phyloP scores from a whole-genome alignment of 345 rosid species.

The Isatis tinctoria region DNA sequence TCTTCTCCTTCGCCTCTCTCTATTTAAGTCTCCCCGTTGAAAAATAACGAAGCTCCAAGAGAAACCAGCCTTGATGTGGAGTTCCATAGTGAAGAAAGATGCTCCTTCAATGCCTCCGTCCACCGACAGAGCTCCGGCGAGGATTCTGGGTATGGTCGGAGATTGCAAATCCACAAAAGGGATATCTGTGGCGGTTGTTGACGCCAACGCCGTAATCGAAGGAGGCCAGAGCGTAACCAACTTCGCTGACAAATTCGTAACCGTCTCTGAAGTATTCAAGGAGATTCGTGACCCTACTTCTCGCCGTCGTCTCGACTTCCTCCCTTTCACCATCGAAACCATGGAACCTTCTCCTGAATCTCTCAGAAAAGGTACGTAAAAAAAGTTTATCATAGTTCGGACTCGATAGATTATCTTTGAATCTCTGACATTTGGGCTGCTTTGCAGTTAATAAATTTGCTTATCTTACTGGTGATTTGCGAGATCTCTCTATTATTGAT shows the following conservation, averaged over 20 bases:
- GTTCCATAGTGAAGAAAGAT: conserved; percentile 36
- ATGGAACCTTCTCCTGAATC: conserved; percentile 81
- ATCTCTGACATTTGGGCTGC: not conserved
- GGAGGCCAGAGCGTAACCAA: conserved; percentile 55
- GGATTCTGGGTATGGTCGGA: conserved; percentile 38
- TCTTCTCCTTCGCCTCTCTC: too few relatives aligned
- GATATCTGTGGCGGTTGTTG: conserved; percentile 70
- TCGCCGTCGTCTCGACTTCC: conserved; percentile 70
- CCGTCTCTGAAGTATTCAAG: conserved; percentile 65
- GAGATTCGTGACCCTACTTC: conserved; percentile 85
- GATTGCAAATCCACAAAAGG: conserved; percentile 72
- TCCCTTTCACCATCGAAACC: conserved; percentile 53
- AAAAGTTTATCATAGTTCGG: not conserved
- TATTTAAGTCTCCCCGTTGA: too few relatives aligned
- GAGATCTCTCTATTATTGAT: conserved; percentile 80
- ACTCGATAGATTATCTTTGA: not conserved
- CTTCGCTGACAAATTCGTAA: conserved; percentile 62
- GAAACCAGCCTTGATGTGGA: conserved; percentile 53
- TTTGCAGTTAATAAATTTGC: conserved; percentile 65
- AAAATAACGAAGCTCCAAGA: too few relatives aligned
- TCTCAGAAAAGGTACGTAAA: conserved; percentile 53
- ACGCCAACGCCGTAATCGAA: conserved; percentile 78
- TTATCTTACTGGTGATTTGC: conserved; percentile 81
- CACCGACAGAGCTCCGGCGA: conserved; percentile 1
- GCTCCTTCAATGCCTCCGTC: conserved; percentile 24